A percentile compares a stretch with the other conserved stretches of the same genome.
These are phyloP conservation scores for Colletotrichum sp. DNA, from an alignment of 2,329 filamentous ascomycete species.

Conservation along the genomic window DNA sequence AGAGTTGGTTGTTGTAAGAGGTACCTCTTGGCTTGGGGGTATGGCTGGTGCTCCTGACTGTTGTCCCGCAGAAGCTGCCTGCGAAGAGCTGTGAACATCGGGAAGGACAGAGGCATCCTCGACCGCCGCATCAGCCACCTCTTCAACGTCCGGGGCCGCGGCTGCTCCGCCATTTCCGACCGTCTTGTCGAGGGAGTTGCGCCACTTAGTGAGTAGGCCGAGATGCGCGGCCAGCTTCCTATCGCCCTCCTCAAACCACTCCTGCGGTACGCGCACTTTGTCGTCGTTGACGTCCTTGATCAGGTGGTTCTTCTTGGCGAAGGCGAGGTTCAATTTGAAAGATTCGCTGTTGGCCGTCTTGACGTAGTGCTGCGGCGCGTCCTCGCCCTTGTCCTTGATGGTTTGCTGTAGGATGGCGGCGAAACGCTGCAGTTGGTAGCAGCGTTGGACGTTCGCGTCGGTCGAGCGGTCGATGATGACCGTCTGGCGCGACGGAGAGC, in stretches of 20 bases:
- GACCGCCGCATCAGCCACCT: not conserved
- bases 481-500: not conserved
- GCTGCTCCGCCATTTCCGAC: not conserved
- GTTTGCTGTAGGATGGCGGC: not conserved
- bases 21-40: not conserved
- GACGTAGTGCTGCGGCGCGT: not conserved
- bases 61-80: not conserved
- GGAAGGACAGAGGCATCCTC: not conserved
- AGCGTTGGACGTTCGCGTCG: not conserved
- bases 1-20: not conserved
- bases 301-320: not conserved
- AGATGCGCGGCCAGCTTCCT: not conserved
- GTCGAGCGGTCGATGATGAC: not conserved
- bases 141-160: not conserved
- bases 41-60: not conserved
- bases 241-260: not conserved
- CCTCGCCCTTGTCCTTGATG: not conserved
- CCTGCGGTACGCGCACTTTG: not conserved
- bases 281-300: not conserved
- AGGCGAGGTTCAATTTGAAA: not conserved
- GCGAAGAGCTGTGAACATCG: not conserved
- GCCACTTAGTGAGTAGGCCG: not conserved
- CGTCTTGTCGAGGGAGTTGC: not conserved
- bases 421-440: not conserved
- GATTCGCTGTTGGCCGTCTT: not conserved